Evolutionary conservation across 345 rosid genomes (phyloP).

Genomic region (Pelargonium nanum): DNA sequence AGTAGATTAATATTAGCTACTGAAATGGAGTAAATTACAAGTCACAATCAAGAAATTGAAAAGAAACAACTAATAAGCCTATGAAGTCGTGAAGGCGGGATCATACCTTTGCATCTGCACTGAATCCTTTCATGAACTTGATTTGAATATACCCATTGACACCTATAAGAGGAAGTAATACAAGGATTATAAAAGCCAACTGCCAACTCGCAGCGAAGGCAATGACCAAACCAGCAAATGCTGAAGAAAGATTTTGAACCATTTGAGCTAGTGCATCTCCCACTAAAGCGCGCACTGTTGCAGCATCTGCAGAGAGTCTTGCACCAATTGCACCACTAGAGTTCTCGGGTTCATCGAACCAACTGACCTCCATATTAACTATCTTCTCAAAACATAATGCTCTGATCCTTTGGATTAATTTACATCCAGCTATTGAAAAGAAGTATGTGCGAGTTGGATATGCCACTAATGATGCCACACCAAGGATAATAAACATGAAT

Average conservation of each 20-base stretch:
- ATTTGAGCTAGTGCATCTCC: constrained; percentile 65
- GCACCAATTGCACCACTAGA: constrained; percentile 84
- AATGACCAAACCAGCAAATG: constrained; percentile 54
- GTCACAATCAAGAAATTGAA: neutral
- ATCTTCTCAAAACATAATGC: constrained; percentile 71
- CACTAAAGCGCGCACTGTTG: constrained; percentile 54
- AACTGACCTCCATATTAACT: constrained; percentile 73
- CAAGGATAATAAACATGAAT: constrained; percentile 48
- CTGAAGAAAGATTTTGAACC: constrained; percentile 57
- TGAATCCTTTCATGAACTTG: constrained; percentile 71
- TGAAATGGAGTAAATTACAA: too few relatives aligned
- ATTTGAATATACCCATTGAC: constrained; percentile 48
- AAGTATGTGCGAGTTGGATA: constrained; percentile 42
- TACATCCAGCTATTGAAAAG: constrained; percentile 67
- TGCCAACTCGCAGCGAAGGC: constrained; percentile 74
- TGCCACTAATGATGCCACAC: constrained; percentile 41
- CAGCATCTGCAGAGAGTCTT: constrained; percentile 86
- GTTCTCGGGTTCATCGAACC: constrained; percentile 73
- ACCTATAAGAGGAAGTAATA: constrained; percentile 54
- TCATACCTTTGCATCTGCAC: constrained; percentile 72
- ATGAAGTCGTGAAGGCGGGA: too few relatives aligned
- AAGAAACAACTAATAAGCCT: neutral
- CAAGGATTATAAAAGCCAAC: constrained; percentile 52
- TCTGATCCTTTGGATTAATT: constrained; percentile 51
- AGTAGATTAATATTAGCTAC: neutral